Evolutionary conservation across 805 yeast species (phyloP), one percentile per base, ranked within the genome.

Genomic region (Babjeviella inositovora): DNA sequence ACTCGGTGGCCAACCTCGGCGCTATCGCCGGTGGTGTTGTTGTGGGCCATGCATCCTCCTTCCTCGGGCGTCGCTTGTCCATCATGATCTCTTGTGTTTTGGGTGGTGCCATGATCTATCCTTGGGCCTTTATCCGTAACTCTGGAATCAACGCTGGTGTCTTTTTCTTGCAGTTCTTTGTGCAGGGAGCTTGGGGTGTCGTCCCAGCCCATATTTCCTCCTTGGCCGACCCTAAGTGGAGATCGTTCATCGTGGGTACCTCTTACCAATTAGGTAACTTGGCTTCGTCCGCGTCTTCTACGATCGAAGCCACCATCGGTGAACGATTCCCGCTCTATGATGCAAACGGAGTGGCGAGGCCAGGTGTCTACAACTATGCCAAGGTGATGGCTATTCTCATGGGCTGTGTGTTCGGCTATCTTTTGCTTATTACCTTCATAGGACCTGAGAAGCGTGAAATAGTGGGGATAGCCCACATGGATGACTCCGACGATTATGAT

Each of bases 381-480:
- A 63, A 53, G 30, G 72, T 67, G 13, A 71, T 71, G 79, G 62
- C 74, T 8, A 70, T 71, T 25, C 70, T 71, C 40, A 56, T 68
- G 47, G 79, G 74, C 13, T 60, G 71, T 36, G 77, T 70, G 3
- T 63, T 65, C 31, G 72, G 47, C 1, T 67, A 53, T 31, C 52
- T 68, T 23, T 37, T 70, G 8, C 7, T 69, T 2, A 45, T 68
- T 17, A 47, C 64, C 1, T 41, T 70, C 19, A 25, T 71, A 23
- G 81, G 81, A 9, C 79, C 79, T 5, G 81, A 71, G 41, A 60
- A 65, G n/a, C n/a, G n/a, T n/a, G n/a, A n/a, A n/a, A n/a, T 26
- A 36, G 43, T 29, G 35, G 35, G 15, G 39, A n/a, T n/a, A n/a
- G n/a, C n/a, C n/a, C n/a, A n/a, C n/a, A n/a, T 38, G 13, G 29